Evolutionary conservation across 2,329 filamentous ascomycete species (phyloP), one percentile per base, ranked within the genome.

Genomic region (Pezicula radicicola): DNA sequence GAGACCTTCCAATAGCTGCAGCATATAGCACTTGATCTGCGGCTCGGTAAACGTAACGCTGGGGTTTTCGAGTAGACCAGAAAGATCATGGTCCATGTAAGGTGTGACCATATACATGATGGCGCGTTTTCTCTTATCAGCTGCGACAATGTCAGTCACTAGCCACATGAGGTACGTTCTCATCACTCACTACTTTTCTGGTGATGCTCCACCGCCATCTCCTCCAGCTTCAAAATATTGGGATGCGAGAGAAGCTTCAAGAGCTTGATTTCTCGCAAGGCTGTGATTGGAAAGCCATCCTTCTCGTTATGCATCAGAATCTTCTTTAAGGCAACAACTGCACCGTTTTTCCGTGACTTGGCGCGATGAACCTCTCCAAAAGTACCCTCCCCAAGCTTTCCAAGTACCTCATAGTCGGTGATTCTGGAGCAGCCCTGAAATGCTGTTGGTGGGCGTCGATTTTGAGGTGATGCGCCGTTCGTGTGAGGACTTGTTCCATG

Each of bases 301-400:
- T 97, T 97, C 75, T 99, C 94, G 70, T 97, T 96, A 70, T 97
- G 94, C 89, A 97, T 97, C 60, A 99, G 84, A 60, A 99, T 99
- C 79, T 97, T 97, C 76, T 99, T 99, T 65, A 99, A 72, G 4
- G 94, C 94, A 55, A 96, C 88, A 43, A 93, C 71, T 21, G 82
- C 79, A 49, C 89, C 87, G 1, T 84, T 89, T 64, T 81, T 88
- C 63, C 83, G 86, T 27, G 88, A 91, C 55, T 83, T 83, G 55
- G 91, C 94, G 66, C 93, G 94, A 70, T 96, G 91, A 37, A 97
- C 94, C 74, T 97, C 91, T 85, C 93, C 93, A 73, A 97, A 97
- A 19, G 93, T 97, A 55, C 93, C 93, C 70, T 97, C 93, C 61
- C 93, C 93, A 51, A 99, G 81, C 72, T 95, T 95, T 48, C 84